Evolutionary conservation across 129 eudicot genomes (phyloP).

Genomic region (Pittosporum tobira): DNA sequence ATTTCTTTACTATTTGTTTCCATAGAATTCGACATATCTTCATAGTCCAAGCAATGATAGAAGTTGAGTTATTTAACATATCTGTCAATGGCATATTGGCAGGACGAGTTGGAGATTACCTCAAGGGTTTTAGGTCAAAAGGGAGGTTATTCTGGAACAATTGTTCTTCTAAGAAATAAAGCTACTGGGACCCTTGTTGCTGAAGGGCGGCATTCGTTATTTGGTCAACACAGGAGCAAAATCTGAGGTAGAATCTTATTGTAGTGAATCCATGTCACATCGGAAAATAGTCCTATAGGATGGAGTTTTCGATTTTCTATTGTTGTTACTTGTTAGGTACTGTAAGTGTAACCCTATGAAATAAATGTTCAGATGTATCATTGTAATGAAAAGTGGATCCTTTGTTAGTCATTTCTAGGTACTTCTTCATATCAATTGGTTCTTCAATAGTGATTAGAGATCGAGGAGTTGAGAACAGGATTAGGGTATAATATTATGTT

Average conservation of each 20-base stretch:
- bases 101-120: slow-evolving; percentile 50
- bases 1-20: neutral
- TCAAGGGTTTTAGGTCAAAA: slow-evolving; percentile 32
- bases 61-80: neutral
- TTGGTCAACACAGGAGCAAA: slow-evolving; percentile 33
- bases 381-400: neutral
- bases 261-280: neutral
- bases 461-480: too few species aligned
- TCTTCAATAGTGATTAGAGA: too few species aligned
- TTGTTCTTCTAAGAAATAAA: slow-evolving; percentile 34
- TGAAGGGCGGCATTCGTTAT: slow-evolving; percentile 49
- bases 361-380: neutral
- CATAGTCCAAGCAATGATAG: neutral
- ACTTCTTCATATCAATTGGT: too few species aligned
- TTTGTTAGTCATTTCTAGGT: neutral
- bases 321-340: neutral
- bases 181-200: slow-evolving; percentile 44
- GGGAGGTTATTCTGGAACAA: slow-evolving; percentile 31
- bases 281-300: neutral
- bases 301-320: neutral
- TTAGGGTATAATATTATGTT: too few species aligned
- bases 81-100: slow-evolving; percentile 8
- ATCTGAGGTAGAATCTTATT: slow-evolving; percentile 13
- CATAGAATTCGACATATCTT: neutral
- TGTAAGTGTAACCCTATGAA: neutral